These are phyloP conservation scores for Gynochthodes officinalis DNA, from an alignment of 257 asterid genomes.

Conservation along the genomic window DNA sequence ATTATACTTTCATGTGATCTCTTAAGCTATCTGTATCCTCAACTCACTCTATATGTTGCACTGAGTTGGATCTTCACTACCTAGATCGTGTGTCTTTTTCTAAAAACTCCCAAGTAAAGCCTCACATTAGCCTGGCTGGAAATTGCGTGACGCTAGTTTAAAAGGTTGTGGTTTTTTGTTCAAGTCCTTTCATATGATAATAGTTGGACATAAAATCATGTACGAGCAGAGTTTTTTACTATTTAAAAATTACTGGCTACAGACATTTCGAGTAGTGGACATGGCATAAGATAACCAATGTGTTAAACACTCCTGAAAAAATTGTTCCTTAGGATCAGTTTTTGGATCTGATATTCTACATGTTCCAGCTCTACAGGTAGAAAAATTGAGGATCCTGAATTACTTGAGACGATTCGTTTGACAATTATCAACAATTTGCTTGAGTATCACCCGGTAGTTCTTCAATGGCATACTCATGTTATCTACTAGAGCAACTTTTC, in stretches of 20 bases:
- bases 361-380: conserved; percentile 78
- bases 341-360: conserved; percentile 1
- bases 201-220: neutral
- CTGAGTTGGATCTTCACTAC: neutral
- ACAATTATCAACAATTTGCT: conserved; percentile 90
- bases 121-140: neutral
- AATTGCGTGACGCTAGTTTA: neutral
- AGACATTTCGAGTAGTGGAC: neutral
- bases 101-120: neutral
- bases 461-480: conserved; percentile 8
- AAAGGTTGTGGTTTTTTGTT: neutral
- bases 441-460: conserved; percentile 85
- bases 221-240: neutral
- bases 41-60: neutral
- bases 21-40: neutral
- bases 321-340: neutral
- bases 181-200: neutral
- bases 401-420: conserved; percentile 97
- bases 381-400: conserved; percentile 87
- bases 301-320: neutral
- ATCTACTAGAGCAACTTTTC: conserved; percentile 10
- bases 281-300: neutral
- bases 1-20: neutral
- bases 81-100: neutral
- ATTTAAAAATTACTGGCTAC: neutral